Evolutionary conservation across 164 flowering plant genomes (phyloP).

Genomic region (Cinnamomum micranthum): DNA sequence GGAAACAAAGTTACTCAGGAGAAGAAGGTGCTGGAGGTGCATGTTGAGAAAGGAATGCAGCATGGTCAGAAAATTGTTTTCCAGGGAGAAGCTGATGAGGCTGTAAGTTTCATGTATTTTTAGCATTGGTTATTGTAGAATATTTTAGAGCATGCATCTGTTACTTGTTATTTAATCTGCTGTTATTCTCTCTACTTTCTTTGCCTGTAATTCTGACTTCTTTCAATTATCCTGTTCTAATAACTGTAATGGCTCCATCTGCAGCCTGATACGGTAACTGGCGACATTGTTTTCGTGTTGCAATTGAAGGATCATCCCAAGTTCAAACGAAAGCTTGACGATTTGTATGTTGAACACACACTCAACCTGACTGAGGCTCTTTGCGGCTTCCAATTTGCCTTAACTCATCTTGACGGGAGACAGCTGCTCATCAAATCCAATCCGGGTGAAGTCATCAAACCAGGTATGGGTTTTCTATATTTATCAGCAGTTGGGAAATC

Average conservation of each 20-base stretch:
- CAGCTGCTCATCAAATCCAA: conserved; percentile 52
- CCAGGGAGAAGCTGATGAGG: conserved; percentile 66
- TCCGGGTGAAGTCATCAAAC: conserved; percentile 51
- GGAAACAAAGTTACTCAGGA: conserved; percentile 59
- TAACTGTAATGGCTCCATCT: conserved; percentile 3
- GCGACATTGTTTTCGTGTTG: conserved; percentile 51
- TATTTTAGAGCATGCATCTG: too few relatives aligned
- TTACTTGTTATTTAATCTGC: too few relatives aligned
- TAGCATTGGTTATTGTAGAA: too few relatives aligned
- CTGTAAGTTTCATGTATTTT: conserved; percentile 24
- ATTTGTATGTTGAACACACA: conserved; percentile 44
- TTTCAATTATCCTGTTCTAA: background rate
- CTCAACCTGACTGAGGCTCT: conserved; percentile 49
- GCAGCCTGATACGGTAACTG: conserved; percentile 60
- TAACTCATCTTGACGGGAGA: conserved; percentile 53
- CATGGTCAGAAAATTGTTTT: conserved; percentile 57
- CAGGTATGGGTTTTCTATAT: conserved; percentile 28
- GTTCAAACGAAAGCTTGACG: conserved; percentile 46
- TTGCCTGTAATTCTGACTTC: background rate
- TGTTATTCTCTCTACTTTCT: background rate
- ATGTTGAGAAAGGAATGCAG: conserved; percentile 76
- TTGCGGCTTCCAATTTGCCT: conserved; percentile 53
- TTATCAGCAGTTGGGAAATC: background rate
- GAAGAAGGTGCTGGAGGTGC: conserved; percentile 66
- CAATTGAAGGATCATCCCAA: conserved; percentile 50